Evolutionary conservation across 2,329 filamentous ascomycete genomes (phyloP).

Genomic region (Fusarium mangiferae): DNA sequence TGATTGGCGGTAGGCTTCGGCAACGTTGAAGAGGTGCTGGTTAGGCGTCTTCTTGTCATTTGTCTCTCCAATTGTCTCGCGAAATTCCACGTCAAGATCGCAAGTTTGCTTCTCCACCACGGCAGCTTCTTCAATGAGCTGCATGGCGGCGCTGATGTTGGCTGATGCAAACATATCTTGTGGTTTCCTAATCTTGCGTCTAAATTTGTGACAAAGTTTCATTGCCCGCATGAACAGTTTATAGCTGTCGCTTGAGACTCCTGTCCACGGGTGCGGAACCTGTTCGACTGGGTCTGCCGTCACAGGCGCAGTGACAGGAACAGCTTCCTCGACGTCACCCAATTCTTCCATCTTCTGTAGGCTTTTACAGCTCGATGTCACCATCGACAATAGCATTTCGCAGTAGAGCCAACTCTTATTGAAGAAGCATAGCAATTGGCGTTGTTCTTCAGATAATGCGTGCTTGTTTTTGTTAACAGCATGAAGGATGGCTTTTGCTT

Average conservation of each 20-base stretch:
- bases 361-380: background rate
- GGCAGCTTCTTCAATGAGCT: background rate
- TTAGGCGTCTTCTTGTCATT: background rate
- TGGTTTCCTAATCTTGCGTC: background rate
- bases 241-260: background rate
- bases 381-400: background rate
- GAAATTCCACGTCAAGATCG: background rate
- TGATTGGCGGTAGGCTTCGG: background rate
- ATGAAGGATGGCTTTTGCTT: background rate
- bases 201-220: background rate
- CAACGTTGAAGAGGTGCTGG: background rate
- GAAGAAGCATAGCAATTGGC: background rate
- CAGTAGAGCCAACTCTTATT: background rate
- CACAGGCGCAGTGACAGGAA: background rate
- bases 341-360: background rate
- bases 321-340: background rate
- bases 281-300: background rate
- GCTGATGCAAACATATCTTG: background rate
- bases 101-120: background rate
- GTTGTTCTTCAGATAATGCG: background rate
- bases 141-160: background rate
- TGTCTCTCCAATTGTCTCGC: background rate
- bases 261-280: background rate
- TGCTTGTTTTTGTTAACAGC: background rate
- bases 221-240: background rate